Base-by-base conservation (phyloP, 805 yeast species). In the Yarrowia sp. region DNA sequence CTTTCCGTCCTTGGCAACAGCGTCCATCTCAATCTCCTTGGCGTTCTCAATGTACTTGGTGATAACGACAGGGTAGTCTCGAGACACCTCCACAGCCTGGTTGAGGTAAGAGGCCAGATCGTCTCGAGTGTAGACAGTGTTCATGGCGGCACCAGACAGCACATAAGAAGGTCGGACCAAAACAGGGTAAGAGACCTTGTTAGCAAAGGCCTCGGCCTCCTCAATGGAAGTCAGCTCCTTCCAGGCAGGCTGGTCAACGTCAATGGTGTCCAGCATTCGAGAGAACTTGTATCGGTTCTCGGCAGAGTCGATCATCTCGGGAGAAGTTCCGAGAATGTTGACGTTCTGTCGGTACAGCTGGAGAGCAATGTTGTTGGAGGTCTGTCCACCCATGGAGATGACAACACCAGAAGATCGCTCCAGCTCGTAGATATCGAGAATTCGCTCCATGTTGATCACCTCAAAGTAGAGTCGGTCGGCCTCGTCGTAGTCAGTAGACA, bases 211-310 rank as follows among this genome's bases (percentile, higher is more conserved):
- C 76, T 90, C 96, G 67, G 99, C 98, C 77, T 93, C 98, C 43
- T 83, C 90, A 66, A 91, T 82, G 28, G 97, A 90, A 41, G 98
- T 92, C 72, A 93, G 84, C 78, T 93, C 99, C 78, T 92, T 93
- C 99, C 99, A 93, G 42, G 97, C 97, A 48, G 99, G 99, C 80
- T 93, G 99, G 79, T 93, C 99, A 69, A 93, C 98, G 65, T 96
- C 97, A 73, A 93, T 93, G 70, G 85, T 85, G 78, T 93, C 99
- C 79, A 93, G 83, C 96, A 93, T 92, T 79, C 97, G 90, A 48
- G 97, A 91, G 81, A 93, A 93, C 81, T 95, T 93, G 84, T 91
- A 92, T 80, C 99, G 86, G 80, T 93, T 92, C 82, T 93, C 99
- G 69, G 99, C 99, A 67, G 96, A 86, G 75, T 93, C 99, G 76